These are phyloP conservation scores for Striga hermonthica DNA, from an alignment of 305 asterid genomes.

Conservation along the genomic window DNA sequence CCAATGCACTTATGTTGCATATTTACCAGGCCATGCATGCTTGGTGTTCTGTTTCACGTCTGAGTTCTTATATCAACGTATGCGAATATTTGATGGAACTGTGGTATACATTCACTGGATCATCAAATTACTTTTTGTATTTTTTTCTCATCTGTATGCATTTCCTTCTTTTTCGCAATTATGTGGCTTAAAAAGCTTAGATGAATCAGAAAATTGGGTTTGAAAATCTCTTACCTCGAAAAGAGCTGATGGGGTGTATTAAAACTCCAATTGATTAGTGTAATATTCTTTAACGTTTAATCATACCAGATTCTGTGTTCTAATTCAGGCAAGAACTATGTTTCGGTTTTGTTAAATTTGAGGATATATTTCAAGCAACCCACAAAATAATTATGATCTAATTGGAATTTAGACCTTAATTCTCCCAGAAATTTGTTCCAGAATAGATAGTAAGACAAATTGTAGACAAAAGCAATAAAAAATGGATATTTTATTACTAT, in stretches of 20 bases:
- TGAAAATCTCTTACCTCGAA: conserved; percentile 7
- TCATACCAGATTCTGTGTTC: background rate
- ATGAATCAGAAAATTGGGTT: background rate
- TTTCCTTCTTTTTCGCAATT: too few relatives aligned
- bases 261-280: background rate
- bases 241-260: background rate
- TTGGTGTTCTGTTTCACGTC: conserved; percentile 9
- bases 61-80: background rate
- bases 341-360: conserved; percentile 8
- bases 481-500: too few relatives aligned
- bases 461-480: too few relatives aligned
- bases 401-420: background rate
- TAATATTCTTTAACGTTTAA: background rate
- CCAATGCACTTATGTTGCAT: conserved; percentile 13
- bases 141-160: too few relatives aligned
- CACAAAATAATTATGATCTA: background rate
- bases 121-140: too few relatives aligned
- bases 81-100: conserved; percentile 18
- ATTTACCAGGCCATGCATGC: background rate
- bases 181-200: too few relatives aligned
- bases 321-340: background rate
- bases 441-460: background rate
- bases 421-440: background rate
- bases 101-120: background rate
- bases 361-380: background rate